Evolutionary conservation across 2,329 filamentous ascomycete species (phyloP), one percentile per base, ranked within the genome.

Genomic region (Ascochyta clinopodiicola): DNA sequence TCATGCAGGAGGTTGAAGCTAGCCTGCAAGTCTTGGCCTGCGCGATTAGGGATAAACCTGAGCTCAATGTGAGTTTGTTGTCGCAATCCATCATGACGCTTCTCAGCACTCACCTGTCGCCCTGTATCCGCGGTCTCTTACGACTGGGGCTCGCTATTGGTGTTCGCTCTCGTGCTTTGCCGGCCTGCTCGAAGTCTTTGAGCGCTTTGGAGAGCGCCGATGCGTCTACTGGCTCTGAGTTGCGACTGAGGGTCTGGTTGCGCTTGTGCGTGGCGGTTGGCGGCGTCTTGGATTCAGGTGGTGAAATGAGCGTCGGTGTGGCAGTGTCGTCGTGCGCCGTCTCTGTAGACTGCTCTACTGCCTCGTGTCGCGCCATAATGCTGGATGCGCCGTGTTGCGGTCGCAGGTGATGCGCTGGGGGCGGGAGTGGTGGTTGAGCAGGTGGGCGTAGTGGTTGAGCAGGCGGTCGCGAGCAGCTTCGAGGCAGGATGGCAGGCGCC

Each of bases 1-100:
- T 97, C 94, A 70, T 96, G 91, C 25, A 98, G 82, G 51, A 98
- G 80, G 72, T 88, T 96, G 77, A 95, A 98, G 75, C 92, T 96
- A 48, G 94, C 92, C 73, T 94, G 90, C 22, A 98, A 81, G 76
- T 99, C 95, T 75, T 96, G 92, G 6, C 94, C 95, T 62, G 93
- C 89, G 37, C 95, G 86, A 67, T 95, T 96, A 25, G 95, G 95
- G 64, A 99, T 98, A 74, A 99, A 99, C 68, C 95, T 96, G 72
- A 21, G 2, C 9, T 44, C 52, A 29, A 48, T 46, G 31, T 52
- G 46, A 53, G 43, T 36, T 35, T 25, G 38, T 38, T 32, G 17
- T 31, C 19, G 9, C 31, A 25, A 12, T 3, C 15, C 7, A 27
- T 38, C 4, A 19, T 17, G 43, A 17, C 27, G 10, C 31, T n/a